Evolutionary conservation across 306 rosid genomes (phyloP), one percentile per base, ranked within the genome.

Genomic region (Canavalia ensiformis): DNA sequence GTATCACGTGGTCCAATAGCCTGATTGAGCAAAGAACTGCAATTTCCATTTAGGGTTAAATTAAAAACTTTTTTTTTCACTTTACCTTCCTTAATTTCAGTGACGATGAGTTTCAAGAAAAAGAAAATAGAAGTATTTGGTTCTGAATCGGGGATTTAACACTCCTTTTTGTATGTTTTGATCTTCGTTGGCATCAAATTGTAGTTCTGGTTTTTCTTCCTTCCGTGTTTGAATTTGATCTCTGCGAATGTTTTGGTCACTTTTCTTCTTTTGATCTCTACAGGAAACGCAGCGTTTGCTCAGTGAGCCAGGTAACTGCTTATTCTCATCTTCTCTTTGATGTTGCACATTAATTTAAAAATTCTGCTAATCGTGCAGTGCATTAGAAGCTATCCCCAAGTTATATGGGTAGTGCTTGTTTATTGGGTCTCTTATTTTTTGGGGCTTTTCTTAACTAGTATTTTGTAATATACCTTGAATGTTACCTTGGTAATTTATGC

Each of bases 271-370:
- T 33, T 86, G 82, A 86, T 87, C 86, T 77, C 12, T 1, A 80
- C 91, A 92, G 99, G 99, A 95, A 88, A 95, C 99, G 68, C 99
- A 95, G 89, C 97, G 97, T 78, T 94, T 95, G 70, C 94, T 95
- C 62, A 95, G 99, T 90, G 99, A 95, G 86, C 99, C 99, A 39
- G 99, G 99, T 93, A 50, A 64, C 74, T 63, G 64, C 6, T 68
- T 75, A 28, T 54, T 33, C 29, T 65, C 51, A 7, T 25, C 7
- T 74, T 7, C 33, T 47, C n/a, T 6, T 3, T 13, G 31, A 63
- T 0, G 39, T 47, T 78, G 39, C 49, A 57, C 58, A 66, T 8
- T 72, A 69, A 41, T 81, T 76, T 80, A 44, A 4, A 57, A 35
- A 30, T 65, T 34, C 4, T 8, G 6, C 9, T 68, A 10, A 8